These are phyloP conservation scores for Claviceps spartinae DNA, from an alignment of 2,329 filamentous ascomycete species.

Conservation along the genomic window DNA sequence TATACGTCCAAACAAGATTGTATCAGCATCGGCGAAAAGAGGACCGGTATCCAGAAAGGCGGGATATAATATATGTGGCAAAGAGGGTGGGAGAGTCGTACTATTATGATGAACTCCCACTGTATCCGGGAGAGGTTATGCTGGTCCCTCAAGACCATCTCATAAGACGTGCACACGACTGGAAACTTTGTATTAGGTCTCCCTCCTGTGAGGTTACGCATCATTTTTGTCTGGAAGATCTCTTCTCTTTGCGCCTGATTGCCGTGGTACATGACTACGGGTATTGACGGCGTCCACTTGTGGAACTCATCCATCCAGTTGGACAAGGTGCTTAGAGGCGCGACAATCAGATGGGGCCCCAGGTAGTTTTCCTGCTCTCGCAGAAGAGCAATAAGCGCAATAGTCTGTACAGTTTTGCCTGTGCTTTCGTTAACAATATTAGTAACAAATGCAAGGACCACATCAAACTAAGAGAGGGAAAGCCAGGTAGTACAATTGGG, in stretches of 20 bases:
- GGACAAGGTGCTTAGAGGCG: conserved; percentile 77
- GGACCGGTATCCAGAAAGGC: no score
- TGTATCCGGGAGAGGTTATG: conserved; percentile 69
- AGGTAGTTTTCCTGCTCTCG: conserved; percentile 72
- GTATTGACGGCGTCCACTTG: conserved; percentile 79
- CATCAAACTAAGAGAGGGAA: no score
- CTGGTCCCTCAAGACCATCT: conserved; percentile 87
- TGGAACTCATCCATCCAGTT: conserved; percentile 95
- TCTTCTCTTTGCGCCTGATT: conserved; percentile 61
- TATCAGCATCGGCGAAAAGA: not conserved
- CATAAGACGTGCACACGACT: conserved; percentile 87
- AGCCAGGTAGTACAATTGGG: not conserved
- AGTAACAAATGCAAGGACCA: not conserved
- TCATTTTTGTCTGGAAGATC: conserved; percentile 60
- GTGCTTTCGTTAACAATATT: conserved; percentile 13
- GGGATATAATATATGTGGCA: not conserved
- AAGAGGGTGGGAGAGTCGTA: conserved; percentile 21
- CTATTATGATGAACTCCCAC: conserved; percentile 96
- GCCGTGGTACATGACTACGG: conserved; percentile 84
- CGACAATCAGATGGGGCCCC: conserved; percentile 82
- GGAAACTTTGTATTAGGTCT: conserved; percentile 57
- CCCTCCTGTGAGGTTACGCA: conserved; percentile 50
- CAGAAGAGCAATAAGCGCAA: conserved; percentile 73
- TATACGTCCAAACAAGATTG: no score
- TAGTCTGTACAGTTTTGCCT: conserved; percentile 87